These are phyloP conservation scores for Trypanosoma melophagium DNA, from an alignment of 208 protist species.

Conservation along the genomic window DNA sequence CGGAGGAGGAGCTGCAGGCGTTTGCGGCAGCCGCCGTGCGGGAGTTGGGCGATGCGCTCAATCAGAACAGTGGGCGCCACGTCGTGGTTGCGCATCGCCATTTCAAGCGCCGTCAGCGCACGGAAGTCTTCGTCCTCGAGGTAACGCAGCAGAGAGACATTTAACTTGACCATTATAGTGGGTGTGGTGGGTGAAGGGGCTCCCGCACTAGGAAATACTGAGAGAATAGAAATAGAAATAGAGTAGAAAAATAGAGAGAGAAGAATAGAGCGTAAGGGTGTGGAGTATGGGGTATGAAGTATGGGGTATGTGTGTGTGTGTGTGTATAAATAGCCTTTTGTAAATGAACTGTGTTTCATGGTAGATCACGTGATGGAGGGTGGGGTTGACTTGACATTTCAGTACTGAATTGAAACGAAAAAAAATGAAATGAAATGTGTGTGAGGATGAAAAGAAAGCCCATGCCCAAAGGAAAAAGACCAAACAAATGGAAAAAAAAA, in stretches of 20 bases:
- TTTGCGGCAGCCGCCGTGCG: slow-evolving; percentile 92
- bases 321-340: no score
- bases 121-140: slow-evolving; percentile 91
- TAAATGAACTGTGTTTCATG: no score
- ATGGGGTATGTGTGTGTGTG: no score
- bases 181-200: background rate
- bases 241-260: background rate
- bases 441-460: no score
- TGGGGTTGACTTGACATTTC: no score
- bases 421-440: background rate
- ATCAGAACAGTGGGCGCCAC: slow-evolving; percentile 95
- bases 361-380: no score
- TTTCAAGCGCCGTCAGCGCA: slow-evolving; percentile 93
- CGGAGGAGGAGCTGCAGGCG: slow-evolving; percentile 87
- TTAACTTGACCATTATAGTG: slow-evolving; percentile 82
- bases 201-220: no score
- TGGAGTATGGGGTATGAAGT: background rate
- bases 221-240: background rate
- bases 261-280: background rate
- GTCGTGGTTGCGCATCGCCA: slow-evolving; percentile 99
- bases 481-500: slow-evolving; percentile 18
- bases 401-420: slow-evolving; percentile 5
- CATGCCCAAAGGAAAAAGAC: no score
- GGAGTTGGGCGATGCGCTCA: slow-evolving; percentile 93
- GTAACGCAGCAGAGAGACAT: slow-evolving; percentile 86